Base-by-base conservation (phyloP, 1,284 basidiomycete species). In the Trichosporon sp. region DNA sequence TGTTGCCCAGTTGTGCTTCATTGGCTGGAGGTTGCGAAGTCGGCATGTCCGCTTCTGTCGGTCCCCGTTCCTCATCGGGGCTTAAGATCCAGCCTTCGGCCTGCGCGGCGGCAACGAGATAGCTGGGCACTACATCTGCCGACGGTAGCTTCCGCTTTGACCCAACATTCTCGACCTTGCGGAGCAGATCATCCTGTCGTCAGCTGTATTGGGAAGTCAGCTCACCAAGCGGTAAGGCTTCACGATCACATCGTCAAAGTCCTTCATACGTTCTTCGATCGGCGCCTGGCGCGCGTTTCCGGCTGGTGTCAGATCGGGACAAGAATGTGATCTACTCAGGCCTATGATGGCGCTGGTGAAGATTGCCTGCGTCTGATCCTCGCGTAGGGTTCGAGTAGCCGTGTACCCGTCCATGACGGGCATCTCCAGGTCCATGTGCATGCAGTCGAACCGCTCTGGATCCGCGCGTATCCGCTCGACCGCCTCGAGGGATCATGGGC, bases 341-440 rank as follows among this genome's bases (percentile, higher is more conserved):
- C 71, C 71, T 7, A 75, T 68, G 19, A 75, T 64, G 8, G 40
- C 7, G 66, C 35, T 37, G 35, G 35, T 10, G 8, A 10, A 37
- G 35, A 37, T n/a, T 4, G 71, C 73, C 14, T 38, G 38, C 0
- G 40, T 43, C 54, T 76, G 74, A 14, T 71, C 69, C 40, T 56
- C 68, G 4, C 76, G 73, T 11, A 76, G 59, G 0, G 16, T 40
- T 7, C 48, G 51, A 11, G 71, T 65, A 1, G 76, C 71, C 10
- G 70, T 70, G 65, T 76, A 73, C 7, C 74, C 74, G 71, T 75
- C 71, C 74, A 75, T 75, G 26, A 75, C 75, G 16, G 83, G 82
- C 82, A 84, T 83, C 63, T 83, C 82, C 4, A 83, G 73, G 67
- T 85, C 84, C 79, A 84, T 82, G n/a, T 84, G 73, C 12, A 83